phyloP scores from a whole-genome alignment of 495 filamentous ascomycete genomes.

The Penicillium coffeae region DNA sequence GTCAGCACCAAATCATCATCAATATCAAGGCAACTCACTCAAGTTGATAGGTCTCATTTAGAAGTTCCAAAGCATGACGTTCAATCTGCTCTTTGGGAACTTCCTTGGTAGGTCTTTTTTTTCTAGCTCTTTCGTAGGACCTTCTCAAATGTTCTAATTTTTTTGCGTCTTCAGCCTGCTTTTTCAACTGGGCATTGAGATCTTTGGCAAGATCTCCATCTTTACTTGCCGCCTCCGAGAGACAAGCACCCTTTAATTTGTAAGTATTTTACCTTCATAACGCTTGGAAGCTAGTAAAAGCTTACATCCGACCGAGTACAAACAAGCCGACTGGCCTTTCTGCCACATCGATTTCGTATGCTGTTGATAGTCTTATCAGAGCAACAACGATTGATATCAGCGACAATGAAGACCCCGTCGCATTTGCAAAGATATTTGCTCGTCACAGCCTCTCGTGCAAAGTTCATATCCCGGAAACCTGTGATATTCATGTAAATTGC shows the following conservation, averaged over 20 bases:
- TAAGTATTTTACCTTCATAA: no score
- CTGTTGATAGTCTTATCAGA: slow-evolving; percentile 10
- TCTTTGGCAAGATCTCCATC: background rate
- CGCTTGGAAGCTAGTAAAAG: background rate
- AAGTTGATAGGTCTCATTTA: no score
- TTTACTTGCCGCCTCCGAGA: background rate
- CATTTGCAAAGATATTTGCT: slow-evolving; percentile 27
- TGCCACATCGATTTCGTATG: background rate
- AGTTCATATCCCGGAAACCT: slow-evolving; percentile 31
- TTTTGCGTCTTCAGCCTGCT: no score
- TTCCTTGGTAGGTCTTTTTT: no score
- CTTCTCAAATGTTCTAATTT: no score
- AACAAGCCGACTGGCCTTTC: background rate
- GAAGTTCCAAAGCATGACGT: no score
- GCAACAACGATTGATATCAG: slow-evolving; percentile 17
- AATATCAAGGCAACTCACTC: no score
- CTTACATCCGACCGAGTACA: slow-evolving; percentile 1
- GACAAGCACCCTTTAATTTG: background rate
- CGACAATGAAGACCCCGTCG: slow-evolving; percentile 26
- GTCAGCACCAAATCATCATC: no score
- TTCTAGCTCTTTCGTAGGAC: no score
- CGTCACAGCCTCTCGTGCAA: slow-evolving; percentile 20
- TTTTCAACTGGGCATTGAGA: background rate
- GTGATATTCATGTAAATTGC: background rate
- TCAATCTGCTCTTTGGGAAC: no score